Evolutionary conservation across 495 filamentous ascomycete genomes (phyloP).

Genomic region (Amphirosellinia nigrospora): DNA sequence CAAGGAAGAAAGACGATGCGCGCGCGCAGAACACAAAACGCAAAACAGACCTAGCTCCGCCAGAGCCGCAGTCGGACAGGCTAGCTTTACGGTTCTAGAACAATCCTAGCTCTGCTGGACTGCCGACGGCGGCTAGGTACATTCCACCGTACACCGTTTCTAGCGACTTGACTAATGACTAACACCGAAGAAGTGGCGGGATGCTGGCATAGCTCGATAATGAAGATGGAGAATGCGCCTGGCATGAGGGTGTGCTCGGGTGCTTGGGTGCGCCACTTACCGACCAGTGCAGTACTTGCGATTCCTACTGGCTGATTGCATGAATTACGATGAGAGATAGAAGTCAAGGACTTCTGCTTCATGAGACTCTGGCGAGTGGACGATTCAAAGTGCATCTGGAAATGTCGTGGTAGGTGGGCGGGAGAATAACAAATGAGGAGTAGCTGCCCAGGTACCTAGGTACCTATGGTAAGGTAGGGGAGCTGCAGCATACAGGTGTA

Average conservation of each 20-base stretch:
- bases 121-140: not conserved
- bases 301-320: no score
- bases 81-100: not conserved
- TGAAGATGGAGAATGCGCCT: not conserved
- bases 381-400: not conserved
- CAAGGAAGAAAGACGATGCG: not conserved
- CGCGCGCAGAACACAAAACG: not conserved
- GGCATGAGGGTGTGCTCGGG: not conserved
- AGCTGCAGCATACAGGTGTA: no score
- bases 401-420: not conserved
- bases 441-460: not conserved
- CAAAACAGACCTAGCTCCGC: not conserved
- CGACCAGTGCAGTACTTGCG: no score
- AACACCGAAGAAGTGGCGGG: not conserved
- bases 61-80: not conserved
- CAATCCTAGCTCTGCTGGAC: not conserved
- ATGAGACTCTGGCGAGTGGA: no score
- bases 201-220: not conserved
- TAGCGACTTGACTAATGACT: not conserved
- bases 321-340: not conserved
- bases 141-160: not conserved
- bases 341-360: not conserved
- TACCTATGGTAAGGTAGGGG: not conserved
- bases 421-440: constrained; percentile 1
- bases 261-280: not conserved